Evolutionary conservation across 371 early-diverging fungal genomes (phyloP).

Genomic region (Mycotypha africana): DNA sequence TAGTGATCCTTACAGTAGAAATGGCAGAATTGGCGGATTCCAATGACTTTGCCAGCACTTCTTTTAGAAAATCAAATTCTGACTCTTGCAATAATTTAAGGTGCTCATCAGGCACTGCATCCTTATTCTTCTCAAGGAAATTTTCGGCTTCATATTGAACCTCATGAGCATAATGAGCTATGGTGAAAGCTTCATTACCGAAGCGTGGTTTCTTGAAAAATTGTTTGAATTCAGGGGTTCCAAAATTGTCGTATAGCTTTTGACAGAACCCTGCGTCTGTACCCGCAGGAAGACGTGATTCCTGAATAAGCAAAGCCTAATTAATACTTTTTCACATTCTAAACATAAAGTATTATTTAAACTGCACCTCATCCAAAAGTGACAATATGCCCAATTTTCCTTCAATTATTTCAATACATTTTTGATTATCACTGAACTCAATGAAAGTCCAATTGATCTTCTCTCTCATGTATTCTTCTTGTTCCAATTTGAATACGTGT

Average conservation of each 20-base stretch:
- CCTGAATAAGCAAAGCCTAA: conserved; percentile 17
- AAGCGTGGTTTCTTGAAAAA: conserved; percentile 92
- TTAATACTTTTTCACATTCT: neutral
- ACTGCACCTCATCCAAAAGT: conserved; percentile 87
- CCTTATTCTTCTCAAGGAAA: conserved; percentile 98
- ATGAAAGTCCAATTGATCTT: conserved; percentile 88
- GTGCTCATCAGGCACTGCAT: conserved; percentile 93
- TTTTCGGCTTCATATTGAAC: conserved; percentile 90
- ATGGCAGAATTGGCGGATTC: conserved; percentile 39
- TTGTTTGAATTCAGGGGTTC: conserved; percentile 55
- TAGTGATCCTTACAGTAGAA: conserved; percentile 11
- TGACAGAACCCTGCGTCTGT: conserved; percentile 75
- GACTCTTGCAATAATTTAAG: conserved; percentile 66
- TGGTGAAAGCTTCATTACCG: conserved; percentile 72
- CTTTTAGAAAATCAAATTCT: conserved; percentile 70
- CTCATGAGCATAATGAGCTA: conserved; percentile 89
- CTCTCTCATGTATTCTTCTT: conserved; percentile 93
- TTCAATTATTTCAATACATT: conserved; percentile 98
- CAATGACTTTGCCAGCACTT: conserved; percentile 56
- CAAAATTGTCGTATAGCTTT: conserved; percentile 84
- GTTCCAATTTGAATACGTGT: conserved; percentile 81
- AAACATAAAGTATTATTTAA: neutral
- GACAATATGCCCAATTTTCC: conserved; percentile 90
- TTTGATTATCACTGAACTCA: conserved; percentile 98
- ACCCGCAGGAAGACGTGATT: conserved; percentile 89